Evolutionary conservation across 2,329 filamentous ascomycete species (phyloP).

Genomic region (Xylaria sp.): DNA sequence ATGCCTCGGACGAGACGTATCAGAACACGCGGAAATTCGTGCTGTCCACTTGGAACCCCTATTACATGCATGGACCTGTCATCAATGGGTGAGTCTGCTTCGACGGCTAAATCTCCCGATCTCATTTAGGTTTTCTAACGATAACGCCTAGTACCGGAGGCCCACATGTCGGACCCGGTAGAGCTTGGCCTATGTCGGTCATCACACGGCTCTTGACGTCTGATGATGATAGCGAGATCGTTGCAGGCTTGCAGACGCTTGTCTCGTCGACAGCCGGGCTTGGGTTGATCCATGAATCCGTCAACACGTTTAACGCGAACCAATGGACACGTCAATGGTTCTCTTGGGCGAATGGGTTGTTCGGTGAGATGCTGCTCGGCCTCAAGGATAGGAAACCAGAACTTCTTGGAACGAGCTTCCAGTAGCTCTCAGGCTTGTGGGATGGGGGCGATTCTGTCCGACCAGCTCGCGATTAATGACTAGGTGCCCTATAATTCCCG

Average conservation of each 20-base stretch:
- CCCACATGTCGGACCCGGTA: conserved; percentile 68
- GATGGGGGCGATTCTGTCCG: neutral
- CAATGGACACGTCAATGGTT: conserved; percentile 57
- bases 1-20: conserved; percentile 67
- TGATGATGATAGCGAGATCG: conserved; percentile 50
- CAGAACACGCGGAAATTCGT: conserved; percentile 82
- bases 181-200: conserved; percentile 89
- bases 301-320: conserved; percentile 53
- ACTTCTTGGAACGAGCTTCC: conserved; percentile 65
- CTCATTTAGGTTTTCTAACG: conserved; percentile 24
- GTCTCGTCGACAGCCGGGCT: conserved; percentile 49
- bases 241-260: conserved; percentile 50
- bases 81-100: conserved; percentile 57
- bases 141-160: conserved; percentile 56
- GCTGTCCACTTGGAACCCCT: conserved; percentile 76
- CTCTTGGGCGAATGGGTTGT: conserved; percentile 52
- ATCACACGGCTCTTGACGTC: conserved; percentile 81
- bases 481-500: conserved; percentile 6
- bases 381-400: conserved; percentile 78
- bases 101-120: conserved; percentile 37
- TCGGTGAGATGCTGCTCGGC: conserved; percentile 52
- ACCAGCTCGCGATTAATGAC: conserved; percentile 8
- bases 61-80: conserved; percentile 69
- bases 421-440: conserved; percentile 45
- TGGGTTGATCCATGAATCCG: conserved; percentile 57